A percentile compares a stretch with the other conserved stretches of the same genome.
Evolutionary conservation across 192 early-diverging fungal genomes (phyloP).

Genomic region (Geosiphon pyriformis): DNA sequence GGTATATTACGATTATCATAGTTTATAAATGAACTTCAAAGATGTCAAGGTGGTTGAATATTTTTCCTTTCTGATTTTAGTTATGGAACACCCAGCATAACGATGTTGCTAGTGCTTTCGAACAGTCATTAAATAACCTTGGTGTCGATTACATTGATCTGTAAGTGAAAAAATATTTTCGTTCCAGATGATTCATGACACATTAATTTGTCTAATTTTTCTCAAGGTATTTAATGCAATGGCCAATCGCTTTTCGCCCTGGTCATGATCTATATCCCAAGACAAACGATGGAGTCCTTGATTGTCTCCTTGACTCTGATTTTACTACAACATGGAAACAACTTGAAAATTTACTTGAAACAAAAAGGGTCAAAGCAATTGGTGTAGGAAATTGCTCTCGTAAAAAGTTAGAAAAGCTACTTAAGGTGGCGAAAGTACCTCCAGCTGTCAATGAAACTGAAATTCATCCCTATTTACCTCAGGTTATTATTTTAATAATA

Average conservation of each 20-base stretch:
- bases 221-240: constrained; percentile 50
- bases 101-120: constrained; percentile 54
- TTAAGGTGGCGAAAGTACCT: constrained; percentile 56
- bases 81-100: constrained; percentile 63
- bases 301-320: constrained; percentile 38
- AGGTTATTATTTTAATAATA: neutral
- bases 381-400: constrained; percentile 83
- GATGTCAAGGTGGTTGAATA: too few species aligned
- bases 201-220: too few species aligned
- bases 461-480: constrained; percentile 70
- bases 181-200: neutral
- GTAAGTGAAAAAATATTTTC: constrained; percentile 49
- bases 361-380: constrained; percentile 68
- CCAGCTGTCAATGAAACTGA: constrained; percentile 89
- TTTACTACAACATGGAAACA: constrained; percentile 73
- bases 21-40: too few species aligned
- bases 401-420: constrained; percentile 57
- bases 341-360: constrained; percentile 72
- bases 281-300: constrained; percentile 32
- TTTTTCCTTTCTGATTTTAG: too few species aligned
- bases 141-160: constrained; percentile 74
- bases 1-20: constrained; percentile 49
- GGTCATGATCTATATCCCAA: constrained; percentile 11
- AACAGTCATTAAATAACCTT: constrained; percentile 62
- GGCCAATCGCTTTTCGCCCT: constrained; percentile 61